These are phyloP conservation scores for Calonectria honghensis DNA, from an alignment of 2,329 filamentous ascomycete species.

Conservation along the genomic window DNA sequence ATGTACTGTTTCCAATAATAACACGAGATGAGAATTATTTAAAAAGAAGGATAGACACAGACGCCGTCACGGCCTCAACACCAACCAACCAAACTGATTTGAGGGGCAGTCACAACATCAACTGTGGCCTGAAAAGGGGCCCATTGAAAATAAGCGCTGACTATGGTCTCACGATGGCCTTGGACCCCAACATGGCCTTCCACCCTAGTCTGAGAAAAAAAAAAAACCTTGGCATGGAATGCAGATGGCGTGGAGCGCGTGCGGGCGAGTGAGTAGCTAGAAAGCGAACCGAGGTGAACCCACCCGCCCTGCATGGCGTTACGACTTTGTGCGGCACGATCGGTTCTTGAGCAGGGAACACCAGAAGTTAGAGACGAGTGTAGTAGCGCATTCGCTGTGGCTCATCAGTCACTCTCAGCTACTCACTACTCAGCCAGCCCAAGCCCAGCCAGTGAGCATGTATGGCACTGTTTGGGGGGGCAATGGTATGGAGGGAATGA, in stretches of 20 bases:
- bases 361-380: neutral
- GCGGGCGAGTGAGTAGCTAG: constrained; percentile 4
- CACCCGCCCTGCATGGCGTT: neutral
- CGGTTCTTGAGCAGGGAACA: neutral
- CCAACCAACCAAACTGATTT: neutral
- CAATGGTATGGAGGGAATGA: neutral
- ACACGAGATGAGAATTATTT: constrained; percentile 39
- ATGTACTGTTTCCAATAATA: constrained; percentile 40
- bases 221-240: constrained; percentile 12
- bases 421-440: neutral
- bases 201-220: neutral
- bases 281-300: constrained; percentile 6
- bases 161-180: constrained; percentile 22
- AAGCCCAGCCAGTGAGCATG: neutral
- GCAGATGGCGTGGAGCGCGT: constrained; percentile 1
- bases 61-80: neutral
- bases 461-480: neutral
- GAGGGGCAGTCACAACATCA: neutral
- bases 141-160: constrained; percentile 13
- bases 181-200: neutral
- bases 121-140: constrained; percentile 15
- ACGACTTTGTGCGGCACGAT: constrained; percentile 1
- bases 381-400: constrained; percentile 18
- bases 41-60: neutral
- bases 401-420: neutral